Conservation (phyloP, 2,329 filamentous ascomycete species). For the Allantophomopsis cytisporea region DNA sequence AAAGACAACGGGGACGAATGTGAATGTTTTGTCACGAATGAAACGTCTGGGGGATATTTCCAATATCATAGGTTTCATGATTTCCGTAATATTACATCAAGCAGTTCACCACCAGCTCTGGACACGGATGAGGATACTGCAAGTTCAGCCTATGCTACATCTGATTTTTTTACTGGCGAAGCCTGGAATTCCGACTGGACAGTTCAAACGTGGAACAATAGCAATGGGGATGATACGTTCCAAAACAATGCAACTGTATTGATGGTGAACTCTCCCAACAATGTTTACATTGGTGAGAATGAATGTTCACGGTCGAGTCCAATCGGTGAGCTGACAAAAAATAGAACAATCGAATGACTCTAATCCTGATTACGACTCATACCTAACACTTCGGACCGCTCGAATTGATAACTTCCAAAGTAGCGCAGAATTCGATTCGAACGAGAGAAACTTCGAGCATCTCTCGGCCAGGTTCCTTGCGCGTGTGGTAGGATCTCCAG, state of each 20-base stretch:
- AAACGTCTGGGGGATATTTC: conserved; percentile 1
- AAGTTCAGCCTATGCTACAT: neutral
- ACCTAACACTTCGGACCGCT: conserved; percentile 16
- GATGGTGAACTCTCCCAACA: conserved; percentile 3
- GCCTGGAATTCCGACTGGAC: conserved; percentile 1
- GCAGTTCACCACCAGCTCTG: neutral
- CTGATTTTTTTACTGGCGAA: neutral
- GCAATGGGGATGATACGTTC: neutral
- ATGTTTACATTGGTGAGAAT: conserved; percentile 3
- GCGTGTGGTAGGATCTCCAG: conserved; percentile 12
- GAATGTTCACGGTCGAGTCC: neutral
- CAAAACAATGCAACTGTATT: neutral
- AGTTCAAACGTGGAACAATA: conserved; percentile 3
- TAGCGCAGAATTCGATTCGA: conserved; percentile 14
- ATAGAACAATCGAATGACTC: neutral
- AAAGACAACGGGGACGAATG: conserved; percentile 3
- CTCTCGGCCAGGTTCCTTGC: conserved; percentile 15
- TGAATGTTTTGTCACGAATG: conserved; percentile 1
- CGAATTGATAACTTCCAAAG: conserved; percentile 14
- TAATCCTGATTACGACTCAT: conserved; percentile 2
- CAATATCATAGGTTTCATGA: conserved; percentile 3
- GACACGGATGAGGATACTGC: neutral
- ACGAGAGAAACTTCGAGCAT: conserved; percentile 12
- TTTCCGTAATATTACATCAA: conserved; percentile 1
- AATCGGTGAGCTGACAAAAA: neutral